Evolutionary conservation across 1,284 basidiomycete genomes (phyloP), one percentile per base, ranked within the genome.

Genomic region (Cryptococcus deneoformans): DNA sequence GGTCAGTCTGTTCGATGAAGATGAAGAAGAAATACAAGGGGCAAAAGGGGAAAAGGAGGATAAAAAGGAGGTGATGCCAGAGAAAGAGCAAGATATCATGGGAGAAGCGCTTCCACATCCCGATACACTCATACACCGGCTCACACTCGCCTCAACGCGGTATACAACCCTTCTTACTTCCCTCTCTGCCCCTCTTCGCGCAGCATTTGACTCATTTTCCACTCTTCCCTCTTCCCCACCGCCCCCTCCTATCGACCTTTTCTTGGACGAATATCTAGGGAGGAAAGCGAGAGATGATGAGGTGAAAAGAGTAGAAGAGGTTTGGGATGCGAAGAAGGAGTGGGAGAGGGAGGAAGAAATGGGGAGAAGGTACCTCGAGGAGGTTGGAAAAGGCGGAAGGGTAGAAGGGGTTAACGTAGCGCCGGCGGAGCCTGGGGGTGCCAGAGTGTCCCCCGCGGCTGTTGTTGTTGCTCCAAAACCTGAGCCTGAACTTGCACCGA

Each of bases 351-450:
- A 47, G 29, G 46, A 47, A 34, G 46, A 47, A 34, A 34, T 29
- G 29, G 46, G 46, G 14, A 47, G 34, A 29, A 47, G 7, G 46
- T 47, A 47, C 14, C 6, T 47, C 29, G 46, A 47, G 20, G 20
- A 47, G 34, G 46, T 47, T 8, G 34, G 46, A 4, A 47, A 47
- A 14, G 46, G 46, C 6, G 34, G 46, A 11, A 44, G n/a, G 6
- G 43, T 44, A 24, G 34, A 47, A 35, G 20, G 54, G 2, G 65
- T 64, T 6, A 81, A 83, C 16, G 46, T 29, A 9, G 24, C n/a
- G n/a, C 8, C 8, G 59, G 34, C 7, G 6, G 14, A 11, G 46
- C 7, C 5, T 11, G 14, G 46, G 3, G 34, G 7, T 16, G 9
- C 24, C 8, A 35, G 10, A 14, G 11, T 16, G 16, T 12, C 40